Evolutionary conservation across 2,329 filamentous ascomycete species (phyloP).

Genomic region (Alternaria sp.): DNA sequence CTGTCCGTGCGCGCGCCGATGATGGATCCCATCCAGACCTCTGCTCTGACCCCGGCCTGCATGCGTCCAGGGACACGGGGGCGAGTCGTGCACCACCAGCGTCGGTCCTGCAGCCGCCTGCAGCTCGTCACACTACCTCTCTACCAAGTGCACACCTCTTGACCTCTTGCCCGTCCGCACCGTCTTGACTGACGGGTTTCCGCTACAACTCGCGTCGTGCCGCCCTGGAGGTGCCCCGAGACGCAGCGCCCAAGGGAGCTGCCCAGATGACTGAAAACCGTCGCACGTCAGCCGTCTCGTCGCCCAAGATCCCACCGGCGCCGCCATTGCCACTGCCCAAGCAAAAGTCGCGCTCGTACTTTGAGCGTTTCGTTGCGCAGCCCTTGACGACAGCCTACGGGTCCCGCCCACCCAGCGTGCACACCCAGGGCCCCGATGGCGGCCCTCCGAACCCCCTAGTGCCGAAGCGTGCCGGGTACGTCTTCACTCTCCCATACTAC

Average conservation of each 20-base stretch:
- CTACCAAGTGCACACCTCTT: neutral
- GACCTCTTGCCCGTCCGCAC: neutral
- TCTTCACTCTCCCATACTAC: slow-evolving; percentile 13
- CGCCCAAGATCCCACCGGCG: slow-evolving; percentile 40
- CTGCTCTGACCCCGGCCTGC: slow-evolving; percentile 5
- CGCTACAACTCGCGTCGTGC: neutral
- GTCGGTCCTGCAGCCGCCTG: slow-evolving; percentile 13
- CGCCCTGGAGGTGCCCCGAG: neutral
- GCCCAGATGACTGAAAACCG: slow-evolving; percentile 20
- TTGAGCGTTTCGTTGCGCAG: slow-evolving; percentile 64
- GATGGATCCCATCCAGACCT: slow-evolving; percentile 18
- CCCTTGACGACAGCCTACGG: slow-evolving; percentile 60
- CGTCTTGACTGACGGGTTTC: neutral
- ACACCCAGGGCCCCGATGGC: slow-evolving; percentile 53
- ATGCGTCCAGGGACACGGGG: slow-evolving; percentile 9
- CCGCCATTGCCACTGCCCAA: slow-evolving; percentile 50
- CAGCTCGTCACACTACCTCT: slow-evolving; percentile 8
- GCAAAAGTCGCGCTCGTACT: slow-evolving; percentile 47
- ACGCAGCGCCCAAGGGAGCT: neutral
- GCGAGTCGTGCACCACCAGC: slow-evolving; percentile 14
- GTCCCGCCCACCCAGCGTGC: slow-evolving; percentile 63
- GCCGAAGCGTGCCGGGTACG: slow-evolving; percentile 50
- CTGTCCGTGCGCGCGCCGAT: slow-evolving; percentile 16
- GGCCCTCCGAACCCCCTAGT: slow-evolving; percentile 49
- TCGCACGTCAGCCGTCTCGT: slow-evolving; percentile 22